Percentiles rank a stretch among this genome's conserved stretches.
Conservation (phyloP, 768 basidiomycete genomes). For the Lentinula boryana region DNA sequence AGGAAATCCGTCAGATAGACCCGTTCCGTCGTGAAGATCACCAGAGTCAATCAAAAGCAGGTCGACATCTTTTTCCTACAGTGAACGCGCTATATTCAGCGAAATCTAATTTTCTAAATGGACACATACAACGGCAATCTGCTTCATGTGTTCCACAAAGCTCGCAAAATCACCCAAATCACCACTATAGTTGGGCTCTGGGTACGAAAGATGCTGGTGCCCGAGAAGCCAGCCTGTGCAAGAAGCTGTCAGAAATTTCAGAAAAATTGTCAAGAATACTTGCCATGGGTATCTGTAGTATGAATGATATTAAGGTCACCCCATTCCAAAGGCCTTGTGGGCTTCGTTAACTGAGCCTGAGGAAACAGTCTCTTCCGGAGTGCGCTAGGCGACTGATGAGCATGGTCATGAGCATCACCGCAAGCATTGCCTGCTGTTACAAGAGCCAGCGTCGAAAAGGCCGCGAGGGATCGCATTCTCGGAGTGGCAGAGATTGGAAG, state of each 20-base stretch:
- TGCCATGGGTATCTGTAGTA: constrained; percentile 74
- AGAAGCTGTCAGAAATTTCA: not conserved
- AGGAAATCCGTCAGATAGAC: constrained; percentile 74
- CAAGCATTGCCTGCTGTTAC: constrained; percentile 11
- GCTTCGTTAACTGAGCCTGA: constrained; percentile 40
- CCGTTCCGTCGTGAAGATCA: constrained; percentile 74
- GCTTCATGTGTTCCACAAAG: constrained; percentile 79
- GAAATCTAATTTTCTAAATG: not conserved
- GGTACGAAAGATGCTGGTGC: constrained; percentile 67
- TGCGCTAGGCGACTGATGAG: constrained; percentile 14
- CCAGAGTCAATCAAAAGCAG: constrained; percentile 79
- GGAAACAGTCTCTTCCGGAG: constrained; percentile 33
- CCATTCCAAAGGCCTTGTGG: constrained; percentile 73
- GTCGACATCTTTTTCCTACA: constrained; percentile 66
- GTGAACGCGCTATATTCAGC: not conserved
- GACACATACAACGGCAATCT: constrained; percentile 40
- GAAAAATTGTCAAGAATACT: not conserved
- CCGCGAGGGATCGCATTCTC: not conserved
- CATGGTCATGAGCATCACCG: constrained; percentile 20
- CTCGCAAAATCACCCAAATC: constrained; percentile 81
- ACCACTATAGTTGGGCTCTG: constrained; percentile 71
- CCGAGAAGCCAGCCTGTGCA: constrained; percentile 65
- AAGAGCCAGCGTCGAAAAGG: not conserved
- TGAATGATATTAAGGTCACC: constrained; percentile 85
- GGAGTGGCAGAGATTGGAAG: not conserved